Conservation (phyloP, 257 asterid genomes). For the Thymus mandschuricus region DNA sequence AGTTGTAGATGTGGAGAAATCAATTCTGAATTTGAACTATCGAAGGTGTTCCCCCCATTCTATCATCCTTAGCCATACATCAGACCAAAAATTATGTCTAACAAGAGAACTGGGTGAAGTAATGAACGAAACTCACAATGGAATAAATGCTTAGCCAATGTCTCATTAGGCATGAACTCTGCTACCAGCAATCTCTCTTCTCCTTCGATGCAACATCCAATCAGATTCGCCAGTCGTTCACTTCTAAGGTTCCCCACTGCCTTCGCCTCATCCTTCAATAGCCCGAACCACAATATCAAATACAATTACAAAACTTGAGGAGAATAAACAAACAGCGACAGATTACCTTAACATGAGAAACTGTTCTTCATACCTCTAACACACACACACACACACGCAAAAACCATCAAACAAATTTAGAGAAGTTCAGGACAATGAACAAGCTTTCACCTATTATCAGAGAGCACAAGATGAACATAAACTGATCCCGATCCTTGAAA, state of each 20-base stretch:
- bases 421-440: background rate
- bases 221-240: constrained; percentile 51
- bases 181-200: constrained; percentile 62
- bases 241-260: constrained; percentile 58
- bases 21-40: background rate
- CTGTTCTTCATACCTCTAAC: background rate
- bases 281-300: constrained; percentile 16
- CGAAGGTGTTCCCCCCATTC: background rate
- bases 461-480: too few relatives aligned
- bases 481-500: background rate
- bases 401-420: background rate
- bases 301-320: background rate
- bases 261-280: constrained; percentile 54
- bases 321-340: too few relatives aligned
- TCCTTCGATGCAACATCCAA: constrained; percentile 54
- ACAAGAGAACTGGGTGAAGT: background rate
- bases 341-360: constrained; percentile 5
- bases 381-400: background rate
- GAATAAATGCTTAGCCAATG: constrained; percentile 57
- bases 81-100: constrained; percentile 13
- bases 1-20: background rate
- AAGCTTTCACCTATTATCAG: too few relatives aligned
- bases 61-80: background rate
- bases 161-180: constrained; percentile 61
- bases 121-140: constrained; percentile 45